Evolutionary conservation across 2,329 filamentous ascomycete species (phyloP).

Genomic region (Whalleya microplaca): DNA sequence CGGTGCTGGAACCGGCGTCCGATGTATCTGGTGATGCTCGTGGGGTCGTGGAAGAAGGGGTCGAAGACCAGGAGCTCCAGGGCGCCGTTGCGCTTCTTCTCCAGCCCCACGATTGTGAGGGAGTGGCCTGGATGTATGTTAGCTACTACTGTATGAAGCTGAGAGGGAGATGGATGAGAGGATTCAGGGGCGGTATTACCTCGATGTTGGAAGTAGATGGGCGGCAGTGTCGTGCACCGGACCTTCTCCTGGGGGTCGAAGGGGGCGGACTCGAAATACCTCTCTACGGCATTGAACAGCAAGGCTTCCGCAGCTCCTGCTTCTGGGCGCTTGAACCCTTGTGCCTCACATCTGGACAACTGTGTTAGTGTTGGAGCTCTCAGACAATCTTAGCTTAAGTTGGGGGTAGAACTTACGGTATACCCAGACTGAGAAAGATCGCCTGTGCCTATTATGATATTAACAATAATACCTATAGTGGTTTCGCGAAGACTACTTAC

Average conservation of each 20-base stretch:
- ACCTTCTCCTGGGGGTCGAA: slow-evolving; percentile 62
- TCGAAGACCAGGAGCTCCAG: slow-evolving; percentile 84
- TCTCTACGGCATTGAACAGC: slow-evolving; percentile 70
- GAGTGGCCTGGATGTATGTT: slow-evolving; percentile 68
- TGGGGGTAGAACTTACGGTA: slow-evolving; percentile 55
- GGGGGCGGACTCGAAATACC: slow-evolving; percentile 70
- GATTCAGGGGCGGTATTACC: slow-evolving; percentile 47
- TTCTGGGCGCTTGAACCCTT: slow-evolving; percentile 57
- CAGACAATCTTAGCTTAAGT: background rate
- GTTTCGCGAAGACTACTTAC: slow-evolving; percentile 47
- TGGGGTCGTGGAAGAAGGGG: slow-evolving; percentile 75
- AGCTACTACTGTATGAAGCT: background rate
- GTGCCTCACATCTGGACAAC: slow-evolving; percentile 61
- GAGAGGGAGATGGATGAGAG: background rate
- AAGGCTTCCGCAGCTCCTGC: slow-evolving; percentile 53
- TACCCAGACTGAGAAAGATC: slow-evolving; percentile 70
- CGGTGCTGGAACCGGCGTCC: slow-evolving; percentile 50
- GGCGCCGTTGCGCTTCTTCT: slow-evolving; percentile 66
- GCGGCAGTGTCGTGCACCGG: slow-evolving; percentile 72
- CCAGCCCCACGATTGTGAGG: slow-evolving; percentile 85
- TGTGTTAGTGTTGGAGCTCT: background rate
- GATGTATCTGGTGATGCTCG: slow-evolving; percentile 62
- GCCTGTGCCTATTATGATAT: slow-evolving; percentile 67
- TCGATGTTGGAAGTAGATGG: slow-evolving; percentile 88
- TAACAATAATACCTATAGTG: background rate